phyloP scores from a whole-genome alignment of 352 stramenopile genomes.

The Pythium rhizo-oryzae region DNA sequence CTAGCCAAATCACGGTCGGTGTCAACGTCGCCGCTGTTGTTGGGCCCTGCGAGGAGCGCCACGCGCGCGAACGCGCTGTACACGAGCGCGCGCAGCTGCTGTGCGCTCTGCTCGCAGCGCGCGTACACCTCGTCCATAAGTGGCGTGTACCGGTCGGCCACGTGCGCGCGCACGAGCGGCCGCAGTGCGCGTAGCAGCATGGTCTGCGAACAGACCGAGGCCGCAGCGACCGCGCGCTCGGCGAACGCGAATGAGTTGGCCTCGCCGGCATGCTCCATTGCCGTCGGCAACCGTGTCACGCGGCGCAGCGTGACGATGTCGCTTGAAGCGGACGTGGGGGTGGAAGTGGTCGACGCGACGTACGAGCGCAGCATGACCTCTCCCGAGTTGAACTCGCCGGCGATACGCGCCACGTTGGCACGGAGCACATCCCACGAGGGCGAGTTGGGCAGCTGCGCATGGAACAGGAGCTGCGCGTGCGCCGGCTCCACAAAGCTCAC shows the following conservation, averaged over 20 bases:
- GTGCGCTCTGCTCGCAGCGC: conserved; percentile 44
- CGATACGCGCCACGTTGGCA: conserved; percentile 13
- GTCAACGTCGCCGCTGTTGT: no score
- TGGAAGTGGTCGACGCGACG: not conserved
- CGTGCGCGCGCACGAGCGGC: conserved; percentile 60
- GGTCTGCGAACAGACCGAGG: conserved; percentile 60
- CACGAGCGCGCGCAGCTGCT: conserved; percentile 66
- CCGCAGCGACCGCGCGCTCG: conserved; percentile 65
- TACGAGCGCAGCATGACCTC: conserved; percentile 27
- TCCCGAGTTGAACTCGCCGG: conserved; percentile 18
- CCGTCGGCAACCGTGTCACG: conserved; percentile 45
- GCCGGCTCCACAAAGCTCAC: conserved; percentile 58
- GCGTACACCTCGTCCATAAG: conserved; percentile 75
- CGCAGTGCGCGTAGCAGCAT: conserved; percentile 71
- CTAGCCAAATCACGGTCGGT: no score
- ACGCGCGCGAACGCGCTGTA: conserved; percentile 53
- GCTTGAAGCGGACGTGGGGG: conserved; percentile 21
- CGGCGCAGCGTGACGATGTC: conserved; percentile 52
- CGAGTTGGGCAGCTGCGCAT: conserved; percentile 23
- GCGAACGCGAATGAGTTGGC: conserved; percentile 62
- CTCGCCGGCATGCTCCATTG: conserved; percentile 55
- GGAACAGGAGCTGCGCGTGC: conserved; percentile 55
- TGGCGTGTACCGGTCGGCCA: conserved; percentile 64
- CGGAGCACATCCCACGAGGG: conserved; percentile 16
- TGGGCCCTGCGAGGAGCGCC: conserved; percentile 29